Percentiles rank a stretch among this genome's conserved stretches.
These are phyloP conservation scores for Cercophora scortea DNA, from an alignment of 495 filamentous ascomycete genomes.

Conservation along the genomic window DNA sequence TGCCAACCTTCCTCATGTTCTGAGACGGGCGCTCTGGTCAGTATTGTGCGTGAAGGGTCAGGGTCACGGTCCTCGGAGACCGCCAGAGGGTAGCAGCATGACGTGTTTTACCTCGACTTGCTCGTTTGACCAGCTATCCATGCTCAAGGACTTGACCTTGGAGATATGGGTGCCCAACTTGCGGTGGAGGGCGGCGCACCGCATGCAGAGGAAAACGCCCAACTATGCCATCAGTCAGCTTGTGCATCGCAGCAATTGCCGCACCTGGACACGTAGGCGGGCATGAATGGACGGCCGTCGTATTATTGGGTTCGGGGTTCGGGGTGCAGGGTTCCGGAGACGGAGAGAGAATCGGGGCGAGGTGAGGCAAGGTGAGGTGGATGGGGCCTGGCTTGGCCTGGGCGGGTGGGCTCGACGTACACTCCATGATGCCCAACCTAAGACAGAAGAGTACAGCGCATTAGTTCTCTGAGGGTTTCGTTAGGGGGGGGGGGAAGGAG, in stretches of 20 bases:
- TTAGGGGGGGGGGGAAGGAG: conserved; percentile 5
- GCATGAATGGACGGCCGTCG: no score
- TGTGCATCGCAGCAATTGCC: not conserved
- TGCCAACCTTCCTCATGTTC: conserved; percentile 91
- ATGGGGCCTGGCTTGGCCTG: no score
- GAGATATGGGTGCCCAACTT: conserved; percentile 97
- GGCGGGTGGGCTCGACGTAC: conserved; percentile 48
- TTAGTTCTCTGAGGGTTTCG: conserved; percentile 11
- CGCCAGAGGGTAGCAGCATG: not conserved
- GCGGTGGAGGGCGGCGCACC: conserved; percentile 90
- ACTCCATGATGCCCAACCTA: conserved; percentile 98
- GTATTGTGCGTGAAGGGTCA: not conserved
- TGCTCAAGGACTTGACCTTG: conserved; percentile 95
- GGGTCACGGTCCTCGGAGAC: no score
- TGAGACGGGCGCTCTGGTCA: conserved; percentile 28
- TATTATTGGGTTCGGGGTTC: no score
- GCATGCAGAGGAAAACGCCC: conserved; percentile 95
- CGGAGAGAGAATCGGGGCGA: no score
- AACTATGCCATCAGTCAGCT: conserved; percentile 46
- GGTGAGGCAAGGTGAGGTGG: no score
- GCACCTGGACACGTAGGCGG: no score
- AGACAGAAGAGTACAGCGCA: conserved; percentile 11
- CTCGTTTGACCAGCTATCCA: conserved; percentile 93
- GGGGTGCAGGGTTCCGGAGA: no score
- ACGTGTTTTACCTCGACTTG: conserved; percentile 72